These are phyloP conservation scores for Diaporthe nobilis DNA, from an alignment of 2,329 filamentous ascomycete species.

Conservation along the genomic window DNA sequence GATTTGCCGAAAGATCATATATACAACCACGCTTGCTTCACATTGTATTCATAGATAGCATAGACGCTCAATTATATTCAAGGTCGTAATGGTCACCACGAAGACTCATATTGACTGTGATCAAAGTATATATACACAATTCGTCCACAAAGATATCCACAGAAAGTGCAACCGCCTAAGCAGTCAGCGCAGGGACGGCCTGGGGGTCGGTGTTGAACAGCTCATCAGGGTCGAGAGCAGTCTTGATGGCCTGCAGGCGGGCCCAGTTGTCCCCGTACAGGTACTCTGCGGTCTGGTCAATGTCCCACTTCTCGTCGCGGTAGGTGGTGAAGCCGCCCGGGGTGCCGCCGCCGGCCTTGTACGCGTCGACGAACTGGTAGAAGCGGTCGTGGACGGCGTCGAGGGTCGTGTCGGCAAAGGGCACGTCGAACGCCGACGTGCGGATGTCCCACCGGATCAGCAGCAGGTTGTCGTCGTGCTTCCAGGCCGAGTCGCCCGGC, in stretches of 20 bases:
- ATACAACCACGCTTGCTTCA: neutral
- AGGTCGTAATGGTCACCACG: neutral
- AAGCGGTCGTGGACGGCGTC: constrained; percentile 21
- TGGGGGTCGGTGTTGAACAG: constrained; percentile 37
- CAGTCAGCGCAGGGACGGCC: constrained; percentile 26
- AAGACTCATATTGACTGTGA: neutral
- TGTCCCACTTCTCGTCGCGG: constrained; percentile 35
- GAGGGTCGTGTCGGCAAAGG: constrained; percentile 24
- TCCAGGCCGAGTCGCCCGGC: constrained; percentile 29
- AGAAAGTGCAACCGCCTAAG: neutral
- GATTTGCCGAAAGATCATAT: no score
- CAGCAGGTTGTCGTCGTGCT: constrained; percentile 38
- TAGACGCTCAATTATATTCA: neutral
- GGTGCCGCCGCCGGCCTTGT: constrained; percentile 5
- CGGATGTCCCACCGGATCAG: constrained; percentile 35
- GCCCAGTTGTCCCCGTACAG: constrained; percentile 33
- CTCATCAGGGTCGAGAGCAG: constrained; percentile 23
- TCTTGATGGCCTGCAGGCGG: constrained; percentile 30
- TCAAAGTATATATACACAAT: neutral
- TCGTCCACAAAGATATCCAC: neutral
- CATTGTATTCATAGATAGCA: no score
- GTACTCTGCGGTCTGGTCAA: constrained; percentile 26
- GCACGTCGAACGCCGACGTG: constrained; percentile 2
- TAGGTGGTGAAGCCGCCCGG: constrained; percentile 34
- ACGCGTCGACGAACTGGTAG: constrained; percentile 27